These are phyloP conservation scores for Mycosphaerelloides madeirae DNA, from an alignment of 2,329 filamentous ascomycete species.

Conservation along the genomic window DNA sequence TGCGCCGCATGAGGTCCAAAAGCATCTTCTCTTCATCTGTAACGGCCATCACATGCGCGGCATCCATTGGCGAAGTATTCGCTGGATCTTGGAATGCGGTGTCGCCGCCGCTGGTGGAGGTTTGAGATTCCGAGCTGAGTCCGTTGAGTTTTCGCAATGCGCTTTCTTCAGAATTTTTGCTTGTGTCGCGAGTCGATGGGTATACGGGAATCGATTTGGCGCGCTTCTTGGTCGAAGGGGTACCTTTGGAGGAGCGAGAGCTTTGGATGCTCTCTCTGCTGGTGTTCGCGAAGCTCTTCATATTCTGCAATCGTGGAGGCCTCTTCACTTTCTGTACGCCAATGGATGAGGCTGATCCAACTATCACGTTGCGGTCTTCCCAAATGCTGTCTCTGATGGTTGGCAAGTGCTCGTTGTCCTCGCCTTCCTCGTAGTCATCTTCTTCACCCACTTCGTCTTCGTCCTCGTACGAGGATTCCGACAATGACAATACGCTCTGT, in stretches of 20 bases:
- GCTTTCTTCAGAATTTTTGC: constrained; percentile 4
- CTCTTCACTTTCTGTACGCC: constrained; percentile 15
- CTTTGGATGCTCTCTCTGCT: neutral
- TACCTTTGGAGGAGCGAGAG: constrained; percentile 9
- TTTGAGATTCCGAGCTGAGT: constrained; percentile 12
- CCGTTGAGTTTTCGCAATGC: constrained; percentile 15
- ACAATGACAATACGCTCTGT: constrained; percentile 15
- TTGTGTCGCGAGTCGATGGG: neutral
- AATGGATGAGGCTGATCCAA: constrained; percentile 17
- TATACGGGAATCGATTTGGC: constrained; percentile 2
- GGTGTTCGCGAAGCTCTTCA: constrained; percentile 3
- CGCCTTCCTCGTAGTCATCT: constrained; percentile 3
- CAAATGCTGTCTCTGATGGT: constrained; percentile 20
- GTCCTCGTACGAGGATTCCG: constrained; percentile 16
- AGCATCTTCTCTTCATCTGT: constrained; percentile 48
- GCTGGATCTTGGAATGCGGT: constrained; percentile 6
- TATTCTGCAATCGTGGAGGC: constrained; percentile 4
- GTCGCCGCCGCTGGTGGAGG: constrained; percentile 8
- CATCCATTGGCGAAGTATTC: constrained; percentile 9
- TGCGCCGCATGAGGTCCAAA: constrained; percentile 47
- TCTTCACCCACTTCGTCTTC: constrained; percentile 9
- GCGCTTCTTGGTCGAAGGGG: constrained; percentile 6
- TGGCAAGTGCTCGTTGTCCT: constrained; percentile 6
- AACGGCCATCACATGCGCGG: constrained; percentile 39
- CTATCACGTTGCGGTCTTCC: constrained; percentile 15